Evolutionary conservation across 345 rosid genomes (phyloP).

Genomic region (Populus simonii): DNA sequence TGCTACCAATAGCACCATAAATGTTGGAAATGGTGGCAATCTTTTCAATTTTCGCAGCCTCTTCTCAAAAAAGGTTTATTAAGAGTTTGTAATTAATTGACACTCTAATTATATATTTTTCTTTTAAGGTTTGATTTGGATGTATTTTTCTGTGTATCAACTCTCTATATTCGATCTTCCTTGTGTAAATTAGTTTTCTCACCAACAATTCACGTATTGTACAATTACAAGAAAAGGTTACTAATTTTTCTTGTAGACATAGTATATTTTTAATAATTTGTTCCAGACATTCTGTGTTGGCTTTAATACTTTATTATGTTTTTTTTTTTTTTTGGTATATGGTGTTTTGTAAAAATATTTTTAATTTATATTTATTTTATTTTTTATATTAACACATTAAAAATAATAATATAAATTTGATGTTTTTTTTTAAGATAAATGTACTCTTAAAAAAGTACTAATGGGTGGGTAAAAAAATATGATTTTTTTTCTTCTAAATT

Average conservation of each 20-base stretch:
- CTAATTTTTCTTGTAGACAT: not conserved
- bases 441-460: too few relatives aligned
- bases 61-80: conserved; percentile 64
- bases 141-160: not conserved
- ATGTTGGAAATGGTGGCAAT: conserved; percentile 16
- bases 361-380: too few relatives aligned
- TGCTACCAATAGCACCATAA: not conserved
- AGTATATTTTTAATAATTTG: too few relatives aligned
- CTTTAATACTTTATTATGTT: too few relatives aligned
- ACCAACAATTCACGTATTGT: not conserved
- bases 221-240: not conserved
- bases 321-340: too few relatives aligned
- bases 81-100: conserved; percentile 3
- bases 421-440: too few relatives aligned
- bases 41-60: conserved; percentile 66
- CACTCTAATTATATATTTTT: not conserved
- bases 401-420: too few relatives aligned
- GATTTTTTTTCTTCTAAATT: too few relatives aligned
- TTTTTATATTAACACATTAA: too few relatives aligned
- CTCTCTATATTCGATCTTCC: not conserved
- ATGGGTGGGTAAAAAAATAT: too few relatives aligned
- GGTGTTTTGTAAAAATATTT: too few relatives aligned
- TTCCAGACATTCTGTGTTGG: too few relatives aligned
- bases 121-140: not conserved
- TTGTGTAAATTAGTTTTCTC: not conserved